A percentile compares a stretch with the other conserved stretches of the same genome.
These are phyloP conservation scores for Clonostachys solani DNA, from an alignment of 2,329 filamentous ascomycete genomes.

Conservation along the genomic window DNA sequence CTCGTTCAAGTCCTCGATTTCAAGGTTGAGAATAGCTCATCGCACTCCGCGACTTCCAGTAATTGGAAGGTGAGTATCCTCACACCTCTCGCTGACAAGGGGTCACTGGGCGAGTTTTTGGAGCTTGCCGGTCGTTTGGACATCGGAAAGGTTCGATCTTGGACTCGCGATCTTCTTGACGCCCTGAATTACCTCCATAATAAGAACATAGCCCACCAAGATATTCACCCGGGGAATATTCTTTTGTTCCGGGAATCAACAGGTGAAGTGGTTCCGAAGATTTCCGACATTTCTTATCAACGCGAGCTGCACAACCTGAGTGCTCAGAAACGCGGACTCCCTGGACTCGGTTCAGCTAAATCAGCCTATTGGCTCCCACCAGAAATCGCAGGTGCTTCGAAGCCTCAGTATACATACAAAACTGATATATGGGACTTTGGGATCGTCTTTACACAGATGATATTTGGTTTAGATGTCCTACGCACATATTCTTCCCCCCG, in stretches of 20 bases:
- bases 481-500: constrained; percentile 76
- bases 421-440: constrained; percentile 96
- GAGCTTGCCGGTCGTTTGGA: constrained; percentile 73
- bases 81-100: constrained; percentile 74
- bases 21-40: constrained; percentile 60
- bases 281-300: constrained; percentile 72
- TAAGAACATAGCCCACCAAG: constrained; percentile 77
- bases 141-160: constrained; percentile 73
- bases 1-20: constrained; percentile 79
- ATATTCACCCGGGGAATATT: constrained; percentile 76
- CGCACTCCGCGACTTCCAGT: constrained; percentile 26
- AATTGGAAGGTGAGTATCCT: constrained; percentile 74
- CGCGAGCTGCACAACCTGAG: constrained; percentile 60
- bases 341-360: constrained; percentile 56
- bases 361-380: constrained; percentile 82
- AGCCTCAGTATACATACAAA: constrained; percentile 65
- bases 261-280: constrained; percentile 67
- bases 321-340: constrained; percentile 44
- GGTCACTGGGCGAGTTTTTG: constrained; percentile 76
- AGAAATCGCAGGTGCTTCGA: constrained; percentile 62
- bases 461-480: constrained; percentile 76
- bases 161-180: constrained; percentile 89
- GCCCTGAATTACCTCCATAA: constrained; percentile 84
- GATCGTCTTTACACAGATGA: constrained; percentile 88
- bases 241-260: constrained; percentile 67